Evolutionary conservation across 345 rosid species (phyloP).

Genomic region (Isatis tinctoria): DNA sequence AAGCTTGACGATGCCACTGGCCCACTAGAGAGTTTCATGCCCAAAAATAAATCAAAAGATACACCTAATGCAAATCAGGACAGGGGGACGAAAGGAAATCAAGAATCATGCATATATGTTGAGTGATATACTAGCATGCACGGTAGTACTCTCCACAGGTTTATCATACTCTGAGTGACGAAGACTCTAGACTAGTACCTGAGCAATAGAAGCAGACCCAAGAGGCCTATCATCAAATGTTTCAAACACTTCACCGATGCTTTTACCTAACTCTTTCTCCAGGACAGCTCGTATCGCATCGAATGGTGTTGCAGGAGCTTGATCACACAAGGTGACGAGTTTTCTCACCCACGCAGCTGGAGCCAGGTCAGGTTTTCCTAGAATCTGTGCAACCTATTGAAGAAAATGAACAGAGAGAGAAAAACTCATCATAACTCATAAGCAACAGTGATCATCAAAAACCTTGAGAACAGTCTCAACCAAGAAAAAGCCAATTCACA

Average conservation of each 20-base stretch:
- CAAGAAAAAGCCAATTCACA: neutral
- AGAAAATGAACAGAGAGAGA: neutral
- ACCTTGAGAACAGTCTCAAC: neutral
- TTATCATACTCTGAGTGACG: neutral
- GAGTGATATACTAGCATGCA: neutral
- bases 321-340: conserved; percentile 87
- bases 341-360: conserved; percentile 91
- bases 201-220: conserved; percentile 97
- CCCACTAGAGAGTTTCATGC: neutral
- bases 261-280: conserved; percentile 68
- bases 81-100: neutral
- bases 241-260: conserved; percentile 54
- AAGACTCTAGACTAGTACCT: conserved; percentile 41
- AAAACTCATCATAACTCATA: neutral
- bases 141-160: neutral
- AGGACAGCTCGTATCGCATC: conserved; percentile 47
- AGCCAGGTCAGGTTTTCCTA: conserved; percentile 95
- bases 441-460: neutral
- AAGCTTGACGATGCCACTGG: neutral
- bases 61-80: neutral
- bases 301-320: conserved; percentile 79
- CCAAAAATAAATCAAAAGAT: neutral
- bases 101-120: neutral
- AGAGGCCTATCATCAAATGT: conserved; percentile 74
- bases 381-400: conserved; percentile 72